Base-by-base conservation (phyloP, 108 stramenopile genomes). In the Schizochytrium sp. region DNA sequence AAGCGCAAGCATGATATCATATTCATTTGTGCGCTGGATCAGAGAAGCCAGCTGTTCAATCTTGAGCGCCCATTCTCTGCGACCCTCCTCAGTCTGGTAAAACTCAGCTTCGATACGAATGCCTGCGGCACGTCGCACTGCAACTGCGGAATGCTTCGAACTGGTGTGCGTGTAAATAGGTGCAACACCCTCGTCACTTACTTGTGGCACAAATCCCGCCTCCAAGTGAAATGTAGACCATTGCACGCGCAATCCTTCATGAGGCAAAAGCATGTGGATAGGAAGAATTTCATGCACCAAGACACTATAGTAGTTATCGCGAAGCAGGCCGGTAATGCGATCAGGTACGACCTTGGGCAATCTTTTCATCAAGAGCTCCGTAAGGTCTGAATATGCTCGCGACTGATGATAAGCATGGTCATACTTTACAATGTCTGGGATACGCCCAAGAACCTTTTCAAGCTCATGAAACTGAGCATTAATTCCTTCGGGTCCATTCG, bases 11-110 rank as follows among this genome's bases (percentile, higher is more conserved):
- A 64, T 64, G 61, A 41, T 41, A 17, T 64, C 61, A 10, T 64
- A 64, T 41, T 64, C 61, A 41, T 64, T 64, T 41, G 61, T 64
- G 61, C 61, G 61, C 61, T 64, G 61, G 8, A 64, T 64, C 40
- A 64, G 38, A 28, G 61, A 5, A 4, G 61, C 61, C 40, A 64
- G 61, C 61, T 64, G 61, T 41, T 64, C 40, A 41, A 64, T 64
- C 61, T 64, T 64, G 61, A 64, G 61, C 5, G 4, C 40, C 61
- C 61, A 64, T 41, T 64, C 61, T 4, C 61, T 28, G 40, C 42
- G 61, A 17, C 61, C 61, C 61, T 64, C 61, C 15, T 64, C 61
- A 4, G 61, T 64, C 15, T 64, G 61, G 61, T 41, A 64, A 64
- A 64, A 64, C 40, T 28, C 42, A 17, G 10, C 4, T 41, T 64